A percentile compares a stretch with the other conserved stretches of the same genome.
Evolutionary conservation across 768 basidiomycete species (phyloP).

Genomic region (Lactifluus subvellereus): DNA sequence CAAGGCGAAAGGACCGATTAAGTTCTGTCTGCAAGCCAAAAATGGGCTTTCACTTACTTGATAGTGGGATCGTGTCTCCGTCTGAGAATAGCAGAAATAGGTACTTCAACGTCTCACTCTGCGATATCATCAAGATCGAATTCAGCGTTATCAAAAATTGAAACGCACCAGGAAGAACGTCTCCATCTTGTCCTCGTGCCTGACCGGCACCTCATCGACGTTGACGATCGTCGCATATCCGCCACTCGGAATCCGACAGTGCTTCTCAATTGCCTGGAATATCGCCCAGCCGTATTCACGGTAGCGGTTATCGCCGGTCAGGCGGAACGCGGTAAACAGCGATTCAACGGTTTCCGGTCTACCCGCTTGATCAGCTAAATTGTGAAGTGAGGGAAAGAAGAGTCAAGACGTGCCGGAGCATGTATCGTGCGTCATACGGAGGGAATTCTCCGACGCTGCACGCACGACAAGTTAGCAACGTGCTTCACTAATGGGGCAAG

Average conservation of each 20-base stretch:
- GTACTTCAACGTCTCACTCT: constrained; percentile 91
- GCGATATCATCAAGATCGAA: background rate
- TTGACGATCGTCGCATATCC: constrained; percentile 83
- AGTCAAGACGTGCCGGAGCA: constrained; percentile 55
- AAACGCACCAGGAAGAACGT: constrained; percentile 79
- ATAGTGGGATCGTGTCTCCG: constrained; percentile 60
- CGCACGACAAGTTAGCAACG: background rate
- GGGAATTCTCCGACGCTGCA: constrained; percentile 28
- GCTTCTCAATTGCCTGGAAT: constrained; percentile 81
- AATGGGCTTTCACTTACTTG: constrained; percentile 42
- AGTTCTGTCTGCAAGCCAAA: constrained; percentile 3
- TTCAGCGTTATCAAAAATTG: background rate
- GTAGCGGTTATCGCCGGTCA: constrained; percentile 79
- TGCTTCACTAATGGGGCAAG: background rate
- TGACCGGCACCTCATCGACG: constrained; percentile 68
- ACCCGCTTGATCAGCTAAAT: background rate
- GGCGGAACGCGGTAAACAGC: constrained; percentile 84
- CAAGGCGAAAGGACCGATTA: constrained; percentile 9
- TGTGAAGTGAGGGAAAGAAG: background rate
- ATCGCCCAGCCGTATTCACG: constrained; percentile 84
- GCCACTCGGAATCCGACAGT: constrained; percentile 70
- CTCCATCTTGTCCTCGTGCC: constrained; percentile 88
- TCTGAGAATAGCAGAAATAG: constrained; percentile 84
- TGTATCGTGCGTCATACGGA: constrained; percentile 85
- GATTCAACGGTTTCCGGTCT: constrained; percentile 95